A percentile compares a stretch with the other conserved stretches of the same genome.
Conservation (phyloP, 768 basidiomycete species). For the Mycena chlorophos region DNA sequence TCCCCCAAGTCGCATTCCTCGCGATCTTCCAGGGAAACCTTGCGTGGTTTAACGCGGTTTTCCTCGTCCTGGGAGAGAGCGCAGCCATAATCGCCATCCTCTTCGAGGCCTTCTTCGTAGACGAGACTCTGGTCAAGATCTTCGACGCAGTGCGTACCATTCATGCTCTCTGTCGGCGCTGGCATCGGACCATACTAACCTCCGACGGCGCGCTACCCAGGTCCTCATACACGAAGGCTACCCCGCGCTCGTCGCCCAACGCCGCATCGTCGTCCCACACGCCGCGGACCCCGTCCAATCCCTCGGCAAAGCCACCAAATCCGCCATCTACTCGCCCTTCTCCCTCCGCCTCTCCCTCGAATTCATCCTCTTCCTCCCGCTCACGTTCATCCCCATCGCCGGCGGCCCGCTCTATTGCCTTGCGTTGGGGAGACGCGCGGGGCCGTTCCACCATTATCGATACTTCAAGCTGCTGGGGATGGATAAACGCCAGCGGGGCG, state of each 20-base stretch:
- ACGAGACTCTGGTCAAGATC: slow-evolving; percentile 20
- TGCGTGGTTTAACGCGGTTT: slow-evolving; percentile 39
- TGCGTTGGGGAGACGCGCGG: slow-evolving; percentile 18
- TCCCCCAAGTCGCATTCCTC: slow-evolving; percentile 56
- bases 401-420: slow-evolving; percentile 23
- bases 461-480: slow-evolving; percentile 21
- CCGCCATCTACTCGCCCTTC: slow-evolving; percentile 21
- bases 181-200: not conserved
- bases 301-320: slow-evolving; percentile 15
- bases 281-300: slow-evolving; percentile 15
- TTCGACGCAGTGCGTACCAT: slow-evolving; percentile 16
- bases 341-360: slow-evolving; percentile 23
- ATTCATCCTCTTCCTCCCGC: slow-evolving; percentile 20
- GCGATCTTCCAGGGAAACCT: slow-evolving; percentile 52
- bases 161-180: not conserved
- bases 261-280: slow-evolving; percentile 9
- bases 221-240: slow-evolving; percentile 16
- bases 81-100: slow-evolving; percentile 16
- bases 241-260: slow-evolving; percentile 15
- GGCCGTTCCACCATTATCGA: slow-evolving; percentile 21
- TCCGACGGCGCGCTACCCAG: slow-evolving; percentile 5
- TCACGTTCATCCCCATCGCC: slow-evolving; percentile 20
- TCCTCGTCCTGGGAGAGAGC: slow-evolving; percentile 19
- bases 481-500: not conserved
- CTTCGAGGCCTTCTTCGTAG: slow-evolving; percentile 21